These are phyloP conservation scores for Exophiala dermatitidis DNA, from an alignment of 2,329 filamentous ascomycete genomes.

Conservation along the genomic window DNA sequence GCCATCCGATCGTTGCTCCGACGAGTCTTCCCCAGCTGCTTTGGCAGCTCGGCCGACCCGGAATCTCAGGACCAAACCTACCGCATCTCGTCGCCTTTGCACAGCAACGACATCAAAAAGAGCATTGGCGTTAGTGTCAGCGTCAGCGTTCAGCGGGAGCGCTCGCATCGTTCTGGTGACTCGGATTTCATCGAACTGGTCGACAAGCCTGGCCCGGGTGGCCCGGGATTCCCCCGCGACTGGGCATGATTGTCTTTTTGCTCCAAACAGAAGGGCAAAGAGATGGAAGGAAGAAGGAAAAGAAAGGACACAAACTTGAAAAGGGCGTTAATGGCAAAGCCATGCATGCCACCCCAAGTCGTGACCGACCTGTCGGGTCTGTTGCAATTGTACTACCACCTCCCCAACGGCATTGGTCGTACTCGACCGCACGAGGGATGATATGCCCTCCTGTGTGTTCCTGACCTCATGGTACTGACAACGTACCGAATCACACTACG, in stretches of 20 bases:
- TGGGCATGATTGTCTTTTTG: background rate
- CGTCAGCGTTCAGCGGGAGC: background rate
- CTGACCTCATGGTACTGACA: too few relatives aligned
- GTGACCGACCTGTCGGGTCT: too few relatives aligned
- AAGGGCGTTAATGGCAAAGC: too few relatives aligned
- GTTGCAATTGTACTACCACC: too few relatives aligned
- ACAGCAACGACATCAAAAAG: background rate
- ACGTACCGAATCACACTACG: too few relatives aligned
- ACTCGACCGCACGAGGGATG: too few relatives aligned
- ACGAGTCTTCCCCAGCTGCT: slow-evolving; percentile 15
- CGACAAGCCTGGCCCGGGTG: background rate
- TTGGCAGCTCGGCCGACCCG: slow-evolving; percentile 11
- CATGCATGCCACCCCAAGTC: too few relatives aligned
- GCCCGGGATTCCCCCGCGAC: background rate
- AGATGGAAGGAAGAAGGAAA: background rate
- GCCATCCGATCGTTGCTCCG: slow-evolving; percentile 18
- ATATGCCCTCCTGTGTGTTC: too few relatives aligned
- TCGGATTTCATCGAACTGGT: slow-evolving; percentile 9
- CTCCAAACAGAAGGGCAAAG: background rate
- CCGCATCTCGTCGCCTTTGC: slow-evolving; percentile 7
- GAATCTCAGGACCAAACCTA: slow-evolving; percentile 11
- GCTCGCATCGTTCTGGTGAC: background rate
- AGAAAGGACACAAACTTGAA: background rate
- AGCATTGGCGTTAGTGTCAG: background rate
- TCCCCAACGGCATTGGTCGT: too few relatives aligned